A percentile compares a stretch with the other conserved stretches of the same genome.
phyloP scores from a whole-genome alignment of 257 asterid genomes.

The Primulina eburnea region DNA sequence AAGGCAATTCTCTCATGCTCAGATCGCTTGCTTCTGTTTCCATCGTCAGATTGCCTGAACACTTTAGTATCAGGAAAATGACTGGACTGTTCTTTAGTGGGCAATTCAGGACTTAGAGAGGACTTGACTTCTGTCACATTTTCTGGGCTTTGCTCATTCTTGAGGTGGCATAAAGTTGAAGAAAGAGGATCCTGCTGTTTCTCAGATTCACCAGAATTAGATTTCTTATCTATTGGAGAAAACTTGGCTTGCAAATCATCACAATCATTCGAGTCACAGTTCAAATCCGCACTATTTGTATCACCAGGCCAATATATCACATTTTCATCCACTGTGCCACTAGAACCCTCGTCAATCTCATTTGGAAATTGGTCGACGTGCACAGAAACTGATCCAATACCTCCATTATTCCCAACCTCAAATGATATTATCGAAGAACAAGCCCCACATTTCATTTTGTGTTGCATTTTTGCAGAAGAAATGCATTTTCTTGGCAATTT shows the following conservation, averaged over 20 bases:
- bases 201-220: constrained; percentile 41
- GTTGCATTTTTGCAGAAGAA: constrained; percentile 39
- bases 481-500: constrained; percentile 53
- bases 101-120: constrained; percentile 29
- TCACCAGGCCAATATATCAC: constrained; percentile 43
- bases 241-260: constrained; percentile 30
- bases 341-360: constrained; percentile 45
- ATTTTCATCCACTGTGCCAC: constrained; percentile 49
- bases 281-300: constrained; percentile 32
- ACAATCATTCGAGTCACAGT: constrained; percentile 32
- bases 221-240: constrained; percentile 37
- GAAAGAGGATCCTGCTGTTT: constrained; percentile 47
- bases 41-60: constrained; percentile 35
- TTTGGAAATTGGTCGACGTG: constrained; percentile 44
- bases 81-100: constrained; percentile 29
- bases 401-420: constrained; percentile 54
- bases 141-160: constrained; percentile 46
- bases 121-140: constrained; percentile 28
- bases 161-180: constrained; percentile 48
- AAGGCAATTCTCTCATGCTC: constrained; percentile 42
- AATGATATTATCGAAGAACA: constrained; percentile 68
- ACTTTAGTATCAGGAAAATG: constrained; percentile 25
- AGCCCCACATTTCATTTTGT: constrained; percentile 75
- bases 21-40: constrained; percentile 42
- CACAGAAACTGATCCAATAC: constrained; percentile 44